phyloP scores from a whole-genome alignment of 805 yeast species.

The Metschnikowia santaceciliae region DNA sequence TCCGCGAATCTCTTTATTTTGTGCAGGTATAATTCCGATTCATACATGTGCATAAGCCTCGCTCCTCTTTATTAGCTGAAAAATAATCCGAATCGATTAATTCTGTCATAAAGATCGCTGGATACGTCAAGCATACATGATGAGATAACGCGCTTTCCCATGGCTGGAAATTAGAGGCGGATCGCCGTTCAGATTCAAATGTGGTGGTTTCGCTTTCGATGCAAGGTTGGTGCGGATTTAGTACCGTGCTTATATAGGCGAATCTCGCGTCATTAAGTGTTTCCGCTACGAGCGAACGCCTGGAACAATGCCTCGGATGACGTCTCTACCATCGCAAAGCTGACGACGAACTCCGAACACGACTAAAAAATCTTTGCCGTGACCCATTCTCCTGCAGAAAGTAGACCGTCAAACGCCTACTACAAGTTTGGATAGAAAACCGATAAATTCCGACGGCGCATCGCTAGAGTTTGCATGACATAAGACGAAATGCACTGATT shows the following conservation, averaged over 20 bases:
- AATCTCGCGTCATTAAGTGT: background rate
- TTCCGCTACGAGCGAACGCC: background rate
- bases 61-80: background rate
- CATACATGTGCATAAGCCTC: background rate
- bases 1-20: background rate
- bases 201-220: background rate
- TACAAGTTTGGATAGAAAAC: background rate
- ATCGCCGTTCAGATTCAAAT: background rate
- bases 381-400: background rate
- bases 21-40: background rate
- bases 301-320: conserved; percentile 1
- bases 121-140: background rate
- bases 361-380: background rate
- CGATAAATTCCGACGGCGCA: background rate
- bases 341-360: background rate
- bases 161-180: background rate
- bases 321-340: background rate
- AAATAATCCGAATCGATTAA: background rate
- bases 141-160: background rate
- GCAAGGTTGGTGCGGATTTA: conserved; percentile 1
- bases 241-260: background rate
- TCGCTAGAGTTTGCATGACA: background rate
- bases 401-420: background rate
- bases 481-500: background rate
- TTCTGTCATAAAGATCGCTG: background rate